Conservation (phyloP, 2,329 filamentous ascomycete species). For the Colletotrichum noveboracense region DNA sequence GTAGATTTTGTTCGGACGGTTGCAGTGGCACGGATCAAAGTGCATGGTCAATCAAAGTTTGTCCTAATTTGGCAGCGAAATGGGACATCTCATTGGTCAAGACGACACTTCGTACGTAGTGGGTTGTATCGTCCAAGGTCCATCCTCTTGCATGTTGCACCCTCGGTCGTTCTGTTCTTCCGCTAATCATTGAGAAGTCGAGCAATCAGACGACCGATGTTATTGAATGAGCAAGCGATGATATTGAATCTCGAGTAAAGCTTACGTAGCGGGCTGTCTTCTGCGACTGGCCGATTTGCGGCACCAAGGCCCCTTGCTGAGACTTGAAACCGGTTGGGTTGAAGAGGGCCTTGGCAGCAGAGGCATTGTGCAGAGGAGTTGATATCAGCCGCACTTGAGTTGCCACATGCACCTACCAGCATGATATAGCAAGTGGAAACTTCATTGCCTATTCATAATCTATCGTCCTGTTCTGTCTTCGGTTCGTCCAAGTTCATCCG, state of each 20-base stretch:
- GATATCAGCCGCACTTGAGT: background rate
- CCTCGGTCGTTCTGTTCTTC: background rate
- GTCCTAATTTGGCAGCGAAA: background rate
- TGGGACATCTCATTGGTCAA: background rate
- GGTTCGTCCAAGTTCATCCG: background rate
- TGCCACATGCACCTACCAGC: rapidly evolving
- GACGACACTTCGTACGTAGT: background rate
- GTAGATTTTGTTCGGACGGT: background rate
- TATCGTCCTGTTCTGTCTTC: rapidly evolving
- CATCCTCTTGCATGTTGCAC: background rate
- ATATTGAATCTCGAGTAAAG: background rate
- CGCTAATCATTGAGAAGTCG: background rate
- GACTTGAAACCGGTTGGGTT: background rate
- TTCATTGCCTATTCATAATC: background rate
- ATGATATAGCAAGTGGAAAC: rapidly evolving
- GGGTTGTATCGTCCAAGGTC: background rate
- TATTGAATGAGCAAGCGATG: background rate
- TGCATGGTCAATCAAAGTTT: rapidly evolving
- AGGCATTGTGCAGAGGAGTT: background rate
- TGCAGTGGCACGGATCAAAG: background rate
- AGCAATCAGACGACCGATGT: background rate
- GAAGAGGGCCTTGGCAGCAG: rapidly evolving
- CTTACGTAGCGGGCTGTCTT: rapidly evolving
- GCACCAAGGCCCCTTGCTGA: background rate
- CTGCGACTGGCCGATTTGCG: background rate